Percentiles rank a stretch among this genome's conserved stretches.
phyloP scores from a whole-genome alignment of 176 grass and related monocot genomes.

The Oryza meyeriana region DNA sequence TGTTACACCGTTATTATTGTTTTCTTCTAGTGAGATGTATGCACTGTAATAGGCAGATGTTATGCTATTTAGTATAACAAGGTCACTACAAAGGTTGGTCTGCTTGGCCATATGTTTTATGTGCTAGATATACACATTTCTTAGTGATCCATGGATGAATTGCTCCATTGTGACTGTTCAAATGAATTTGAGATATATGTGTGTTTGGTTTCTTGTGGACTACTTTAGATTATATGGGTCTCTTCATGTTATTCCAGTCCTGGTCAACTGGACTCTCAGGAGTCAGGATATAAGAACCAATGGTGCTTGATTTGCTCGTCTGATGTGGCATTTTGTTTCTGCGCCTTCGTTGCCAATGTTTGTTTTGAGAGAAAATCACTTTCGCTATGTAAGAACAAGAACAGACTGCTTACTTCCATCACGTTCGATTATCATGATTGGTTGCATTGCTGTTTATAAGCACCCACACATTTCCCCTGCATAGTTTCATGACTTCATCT shows the following conservation, averaged over 20 bases:
- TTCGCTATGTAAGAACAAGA: background rate
- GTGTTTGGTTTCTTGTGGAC: background rate
- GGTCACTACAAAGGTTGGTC: background rate
- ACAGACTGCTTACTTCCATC: background rate
- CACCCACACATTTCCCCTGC: background rate
- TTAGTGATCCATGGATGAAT: background rate
- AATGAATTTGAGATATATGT: background rate
- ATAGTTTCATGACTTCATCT: background rate
- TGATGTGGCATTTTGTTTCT: background rate
- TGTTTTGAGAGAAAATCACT: background rate
- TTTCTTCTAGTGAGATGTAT: background rate
- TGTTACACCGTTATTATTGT: background rate
- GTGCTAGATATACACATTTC: background rate
- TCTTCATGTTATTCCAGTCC: background rate
- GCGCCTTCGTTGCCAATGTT: background rate
- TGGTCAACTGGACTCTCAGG: background rate
- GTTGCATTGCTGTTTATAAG: background rate
- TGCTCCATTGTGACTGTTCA: conserved; percentile 2
- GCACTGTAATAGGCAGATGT: background rate
- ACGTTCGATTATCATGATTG: background rate
- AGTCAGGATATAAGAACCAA: background rate
- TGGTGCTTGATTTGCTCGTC: background rate
- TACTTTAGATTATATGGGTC: background rate
- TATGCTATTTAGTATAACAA: background rate
- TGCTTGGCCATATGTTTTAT: background rate